Base-by-base conservation (phyloP, 1,139 yeast genomes). In the Scheffersomyces segobiensis region DNA sequence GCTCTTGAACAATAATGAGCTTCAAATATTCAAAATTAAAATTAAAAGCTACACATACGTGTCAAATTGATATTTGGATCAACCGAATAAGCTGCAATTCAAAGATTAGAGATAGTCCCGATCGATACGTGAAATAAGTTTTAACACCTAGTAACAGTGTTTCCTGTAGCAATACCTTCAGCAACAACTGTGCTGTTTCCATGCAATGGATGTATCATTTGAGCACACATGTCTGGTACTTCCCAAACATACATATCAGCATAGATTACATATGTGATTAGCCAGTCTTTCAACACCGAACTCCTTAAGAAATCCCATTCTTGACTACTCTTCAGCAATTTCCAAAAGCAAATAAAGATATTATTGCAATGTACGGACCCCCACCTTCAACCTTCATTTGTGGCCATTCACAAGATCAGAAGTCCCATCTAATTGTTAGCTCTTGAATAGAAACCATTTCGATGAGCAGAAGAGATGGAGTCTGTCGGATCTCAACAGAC, bases 31-130 rank as follows among this genome's bases (percentile, higher is more conserved):
- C 84, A 69, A 86, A 86, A 69, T 81, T 79, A 71, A 87, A 88
- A 0, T 87, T 88, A 52, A 87, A 79, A 2, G 83, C 77, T 58
- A 84, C 58, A 88, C 66, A 65, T 87, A 91, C 22, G 82, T 77
- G 49, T 81, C 81, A 59, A 85, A 70, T 6, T 76, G 73, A 86
- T 76, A 56, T 78, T 79, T 67, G 88, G 95, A 65, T 88, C 80
- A 18, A 87, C 85, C 18, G 89, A 85, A 69, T 88, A 93, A 55
- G 74, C 73, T 65, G 66, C 1, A 64, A 56, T 49, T 68, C 68
- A 4, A 68, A 65, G 1, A 67, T 59, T 2, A 67, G 63, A 3
- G 58, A 50, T 7, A 52, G 12, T 6, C 76, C 72, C 7, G 81
- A 79, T 49, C 79, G 68, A 67, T 75, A 78, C 53, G 75, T 64